phyloP scores from a whole-genome alignment of 23 red algal genomes.

The Gracilaria domingensis region DNA sequence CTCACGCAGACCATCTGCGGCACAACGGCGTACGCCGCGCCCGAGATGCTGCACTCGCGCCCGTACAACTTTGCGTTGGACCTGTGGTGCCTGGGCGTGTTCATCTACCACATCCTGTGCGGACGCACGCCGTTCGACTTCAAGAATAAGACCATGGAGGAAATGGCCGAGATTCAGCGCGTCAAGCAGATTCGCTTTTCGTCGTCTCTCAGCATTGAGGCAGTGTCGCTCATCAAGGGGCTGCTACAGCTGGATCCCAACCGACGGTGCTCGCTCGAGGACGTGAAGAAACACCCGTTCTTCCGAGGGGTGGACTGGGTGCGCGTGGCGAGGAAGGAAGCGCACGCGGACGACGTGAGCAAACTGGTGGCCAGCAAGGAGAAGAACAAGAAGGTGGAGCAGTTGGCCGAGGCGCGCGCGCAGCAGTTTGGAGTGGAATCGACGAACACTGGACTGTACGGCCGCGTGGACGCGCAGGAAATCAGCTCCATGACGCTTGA shows the following conservation, averaged over 20 bases:
- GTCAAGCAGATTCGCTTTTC: constrained; percentile 67
- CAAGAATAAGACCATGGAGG: constrained; percentile 66
- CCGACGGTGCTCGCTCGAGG: constrained; percentile 60
- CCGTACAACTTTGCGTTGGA: constrained; percentile 83
- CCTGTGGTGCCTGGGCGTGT: constrained; percentile 87
- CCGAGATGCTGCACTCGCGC: constrained; percentile 83
- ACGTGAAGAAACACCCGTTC: constrained; percentile 89
- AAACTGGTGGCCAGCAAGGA: constrained; percentile 47
- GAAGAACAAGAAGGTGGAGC: constrained; percentile 35
- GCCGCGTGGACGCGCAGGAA: constrained; percentile 38
- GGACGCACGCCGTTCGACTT: constrained; percentile 88
- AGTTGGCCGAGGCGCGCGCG: constrained; percentile 30
- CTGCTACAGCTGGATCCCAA: constrained; percentile 79
- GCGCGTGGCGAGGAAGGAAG: constrained; percentile 61
- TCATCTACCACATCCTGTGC: constrained; percentile 83
- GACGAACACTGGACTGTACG: background rate
- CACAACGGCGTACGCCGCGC: constrained; percentile 89
- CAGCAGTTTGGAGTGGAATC: constrained; percentile 40
- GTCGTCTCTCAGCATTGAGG: constrained; percentile 73
- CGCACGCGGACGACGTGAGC: constrained; percentile 53
- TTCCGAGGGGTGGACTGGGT: constrained; percentile 91
- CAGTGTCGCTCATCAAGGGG: constrained; percentile 77
- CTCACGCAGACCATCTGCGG: constrained; percentile 88
- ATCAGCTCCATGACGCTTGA: constrained; percentile 66
- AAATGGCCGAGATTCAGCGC: constrained; percentile 82